Evolutionary conservation across 305 asterid genomes (phyloP).

Genomic region (Rubia occidens): DNA sequence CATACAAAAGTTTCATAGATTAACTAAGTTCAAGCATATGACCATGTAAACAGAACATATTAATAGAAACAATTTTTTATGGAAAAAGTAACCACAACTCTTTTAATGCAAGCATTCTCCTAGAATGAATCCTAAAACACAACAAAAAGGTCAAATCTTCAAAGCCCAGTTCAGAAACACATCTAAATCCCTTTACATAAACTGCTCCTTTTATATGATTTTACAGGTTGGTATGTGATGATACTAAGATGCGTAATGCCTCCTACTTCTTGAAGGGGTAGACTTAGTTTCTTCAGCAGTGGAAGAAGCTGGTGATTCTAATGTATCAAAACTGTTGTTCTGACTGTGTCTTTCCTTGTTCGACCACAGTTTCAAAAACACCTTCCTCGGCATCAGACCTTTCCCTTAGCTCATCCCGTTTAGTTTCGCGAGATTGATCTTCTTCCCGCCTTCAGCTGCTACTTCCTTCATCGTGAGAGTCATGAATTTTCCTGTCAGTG

Average conservation of each 20-base stretch:
- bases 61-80: too few species aligned
- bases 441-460: slow-evolving; percentile 18
- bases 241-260: slow-evolving; percentile 33
- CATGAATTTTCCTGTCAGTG: slow-evolving; percentile 47
- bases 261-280: slow-evolving; percentile 51
- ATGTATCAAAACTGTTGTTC: slow-evolving; percentile 72
- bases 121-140: neutral
- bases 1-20: too few species aligned
- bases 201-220: slow-evolving; percentile 15
- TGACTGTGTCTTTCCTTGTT: slow-evolving; percentile 50
- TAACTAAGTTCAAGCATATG: too few species aligned
- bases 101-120: neutral
- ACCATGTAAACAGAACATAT: too few species aligned
- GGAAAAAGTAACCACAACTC: too few species aligned
- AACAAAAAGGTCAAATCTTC: neutral
- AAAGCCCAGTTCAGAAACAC: neutral
- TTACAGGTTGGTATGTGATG: slow-evolving; percentile 11
- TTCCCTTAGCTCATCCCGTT: slow-evolving; percentile 34
- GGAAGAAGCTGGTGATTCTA: slow-evolving; percentile 68
- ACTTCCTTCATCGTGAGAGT: slow-evolving; percentile 32
- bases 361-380: slow-evolving; percentile 62
- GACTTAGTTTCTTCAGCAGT: slow-evolving; percentile 56
- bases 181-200: slow-evolving; percentile 11
- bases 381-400: slow-evolving; percentile 32
- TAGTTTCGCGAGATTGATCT: slow-evolving; percentile 16